Evolutionary conservation across 192 early-diverging fungal species (phyloP).

Genomic region (Chytriomyces confervae): DNA sequence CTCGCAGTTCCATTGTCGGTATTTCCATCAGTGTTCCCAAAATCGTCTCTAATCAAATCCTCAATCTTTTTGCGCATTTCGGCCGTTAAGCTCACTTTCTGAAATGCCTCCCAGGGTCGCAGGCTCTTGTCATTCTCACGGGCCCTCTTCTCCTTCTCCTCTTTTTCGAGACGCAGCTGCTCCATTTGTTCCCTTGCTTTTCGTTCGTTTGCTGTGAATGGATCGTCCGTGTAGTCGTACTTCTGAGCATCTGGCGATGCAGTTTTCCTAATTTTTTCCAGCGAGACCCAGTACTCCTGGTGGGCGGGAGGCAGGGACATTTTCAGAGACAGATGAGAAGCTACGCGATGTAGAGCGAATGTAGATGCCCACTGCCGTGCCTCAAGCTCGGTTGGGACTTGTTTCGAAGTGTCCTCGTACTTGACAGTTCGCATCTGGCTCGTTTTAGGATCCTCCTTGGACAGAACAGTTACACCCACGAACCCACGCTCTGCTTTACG

Average conservation of each 20-base stretch:
- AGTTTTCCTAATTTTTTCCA: conserved; percentile 62
- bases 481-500: conserved; percentile 70
- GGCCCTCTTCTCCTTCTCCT: conserved; percentile 38
- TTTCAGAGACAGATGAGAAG: conserved; percentile 71
- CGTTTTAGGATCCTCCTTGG: conserved; percentile 67
- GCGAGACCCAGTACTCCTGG: conserved; percentile 73
- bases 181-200: conserved; percentile 48
- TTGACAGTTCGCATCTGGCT: conserved; percentile 55
- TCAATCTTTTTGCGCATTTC: conserved; percentile 67
- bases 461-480: conserved; percentile 51
- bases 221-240: conserved; percentile 77
- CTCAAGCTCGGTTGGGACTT: conserved; percentile 53
- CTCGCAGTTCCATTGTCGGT: not conserved
- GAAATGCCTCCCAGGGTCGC: conserved; percentile 64
- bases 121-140: conserved; percentile 50
- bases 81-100: conserved; percentile 72
- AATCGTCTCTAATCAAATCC: conserved; percentile 60
- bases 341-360: conserved; percentile 76
- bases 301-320: conserved; percentile 76
- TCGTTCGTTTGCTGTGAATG: conserved; percentile 62
- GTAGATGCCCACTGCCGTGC: conserved; percentile 71
- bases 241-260: conserved; percentile 35
- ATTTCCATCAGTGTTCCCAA: not conserved
- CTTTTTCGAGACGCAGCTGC: conserved; percentile 40
- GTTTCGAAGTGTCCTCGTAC: conserved; percentile 34